Evolutionary conservation across 2,329 filamentous ascomycete genomes (phyloP).

Genomic region (Ceratocystis harringtonii): DNA sequence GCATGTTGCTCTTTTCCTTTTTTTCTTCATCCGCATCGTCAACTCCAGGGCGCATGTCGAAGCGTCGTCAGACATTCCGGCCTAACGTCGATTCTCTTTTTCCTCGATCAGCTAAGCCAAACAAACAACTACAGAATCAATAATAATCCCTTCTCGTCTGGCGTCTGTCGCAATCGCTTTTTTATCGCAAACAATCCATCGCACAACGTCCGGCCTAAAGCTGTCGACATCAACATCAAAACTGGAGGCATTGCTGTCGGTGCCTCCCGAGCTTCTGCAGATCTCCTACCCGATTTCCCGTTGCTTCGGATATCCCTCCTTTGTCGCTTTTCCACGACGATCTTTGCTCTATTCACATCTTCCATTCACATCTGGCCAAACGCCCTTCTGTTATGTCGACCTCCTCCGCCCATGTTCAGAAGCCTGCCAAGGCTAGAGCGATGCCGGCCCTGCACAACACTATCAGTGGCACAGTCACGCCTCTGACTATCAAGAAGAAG

Average conservation of each 20-base stretch:
- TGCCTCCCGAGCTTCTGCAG: no score
- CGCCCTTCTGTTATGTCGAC: neutral
- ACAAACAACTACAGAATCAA: no score
- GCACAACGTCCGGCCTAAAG: neutral
- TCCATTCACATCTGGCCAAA: no score
- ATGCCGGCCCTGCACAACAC: conserved; percentile 3
- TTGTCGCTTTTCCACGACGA: no score
- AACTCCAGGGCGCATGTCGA: no score
- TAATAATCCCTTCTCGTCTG: neutral
- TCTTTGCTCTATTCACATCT: no score
- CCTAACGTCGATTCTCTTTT: no score
- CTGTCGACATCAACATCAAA: neutral
- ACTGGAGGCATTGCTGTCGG: no score
- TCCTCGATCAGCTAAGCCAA: no score
- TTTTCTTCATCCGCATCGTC: neutral
- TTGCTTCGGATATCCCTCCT: no score
- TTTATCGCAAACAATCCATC: neutral
- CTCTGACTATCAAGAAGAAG: conserved; percentile 9
- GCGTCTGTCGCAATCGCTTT: neutral
- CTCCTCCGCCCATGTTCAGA: neutral
- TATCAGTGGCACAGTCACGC: conserved; percentile 6
- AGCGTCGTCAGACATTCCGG: no score
- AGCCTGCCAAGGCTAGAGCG: neutral
- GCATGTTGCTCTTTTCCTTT: neutral
- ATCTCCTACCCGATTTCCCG: no score